A percentile compares a stretch with the other conserved stretches of the same genome.
Conservation (phyloP, 139 green algal genomes). For the Chlamydomonas incerta region DNA sequence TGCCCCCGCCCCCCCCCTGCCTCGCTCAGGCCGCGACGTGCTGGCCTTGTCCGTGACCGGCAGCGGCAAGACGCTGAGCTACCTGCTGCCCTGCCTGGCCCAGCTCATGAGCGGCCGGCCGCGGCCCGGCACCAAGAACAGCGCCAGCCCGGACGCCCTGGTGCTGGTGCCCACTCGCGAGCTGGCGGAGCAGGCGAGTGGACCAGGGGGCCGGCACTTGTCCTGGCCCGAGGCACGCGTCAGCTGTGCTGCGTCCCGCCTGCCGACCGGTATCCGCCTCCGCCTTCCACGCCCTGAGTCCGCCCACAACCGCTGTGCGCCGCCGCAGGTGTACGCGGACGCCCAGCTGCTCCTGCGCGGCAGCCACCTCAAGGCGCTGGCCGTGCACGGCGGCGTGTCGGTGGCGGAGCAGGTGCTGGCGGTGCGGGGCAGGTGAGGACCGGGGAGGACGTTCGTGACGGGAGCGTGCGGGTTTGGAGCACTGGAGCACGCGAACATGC, state of each 20-base stretch:
- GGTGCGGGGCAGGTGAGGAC: neutral
- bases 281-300: no score
- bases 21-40: constrained; percentile 58
- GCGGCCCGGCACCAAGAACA: constrained; percentile 36
- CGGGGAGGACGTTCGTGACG: neutral
- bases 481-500: no score
- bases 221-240: neutral
- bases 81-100: constrained; percentile 61
- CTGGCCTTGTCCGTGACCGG: constrained; percentile 55
- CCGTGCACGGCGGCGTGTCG: constrained; percentile 29
- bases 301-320: no score
- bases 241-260: neutral
- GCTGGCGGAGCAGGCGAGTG: constrained; percentile 79
- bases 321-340: constrained; percentile 3
- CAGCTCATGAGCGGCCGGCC: constrained; percentile 20
- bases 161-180: constrained; percentile 81
- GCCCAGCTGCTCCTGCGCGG: constrained; percentile 11
- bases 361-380: constrained; percentile 43
- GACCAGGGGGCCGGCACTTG: no score
- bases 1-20: neutral
- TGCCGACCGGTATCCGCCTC: no score
- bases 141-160: constrained; percentile 47
- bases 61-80: constrained; percentile 63
- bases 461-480: no score
- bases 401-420: constrained; percentile 38